phyloP scores from a whole-genome alignment of 768 basidiomycete species.

The Lactarius quietus region DNA sequence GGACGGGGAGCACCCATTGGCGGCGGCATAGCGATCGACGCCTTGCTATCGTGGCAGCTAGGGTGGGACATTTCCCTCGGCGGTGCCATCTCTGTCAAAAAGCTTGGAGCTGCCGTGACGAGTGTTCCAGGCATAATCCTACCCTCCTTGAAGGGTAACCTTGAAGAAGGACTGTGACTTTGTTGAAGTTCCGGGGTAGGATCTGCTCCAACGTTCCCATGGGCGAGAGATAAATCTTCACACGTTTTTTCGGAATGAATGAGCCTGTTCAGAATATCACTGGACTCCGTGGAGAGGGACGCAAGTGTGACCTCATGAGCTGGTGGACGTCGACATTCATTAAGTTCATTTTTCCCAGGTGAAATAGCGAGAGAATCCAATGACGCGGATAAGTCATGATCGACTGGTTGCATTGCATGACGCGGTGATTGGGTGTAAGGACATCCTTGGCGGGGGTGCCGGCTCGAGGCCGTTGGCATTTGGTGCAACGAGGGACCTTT shows the following conservation, averaged over 20 bases:
- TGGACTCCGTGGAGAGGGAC: slow-evolving; percentile 48
- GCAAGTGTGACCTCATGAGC: slow-evolving; percentile 42
- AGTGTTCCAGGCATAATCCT: slow-evolving; percentile 27
- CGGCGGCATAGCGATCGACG: background rate
- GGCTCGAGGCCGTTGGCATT: slow-evolving; percentile 52
- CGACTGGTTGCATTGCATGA: background rate
- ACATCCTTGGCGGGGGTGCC: slow-evolving; percentile 68
- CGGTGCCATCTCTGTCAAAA: slow-evolving; percentile 7
- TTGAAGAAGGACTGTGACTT: background rate
- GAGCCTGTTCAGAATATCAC: slow-evolving; percentile 45
- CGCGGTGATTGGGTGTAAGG: slow-evolving; percentile 35
- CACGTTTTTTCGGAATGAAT: slow-evolving; percentile 42
- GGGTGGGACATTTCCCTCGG: background rate
- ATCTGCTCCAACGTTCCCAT: background rate
- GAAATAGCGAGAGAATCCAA: slow-evolving; percentile 24
- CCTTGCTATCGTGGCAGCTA: slow-evolving; percentile 7
- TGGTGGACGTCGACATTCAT: slow-evolving; percentile 29
- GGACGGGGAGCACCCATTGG: background rate
- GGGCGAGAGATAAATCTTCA: slow-evolving; percentile 29
- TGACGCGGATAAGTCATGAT: slow-evolving; percentile 12
- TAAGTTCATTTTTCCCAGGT: slow-evolving; percentile 14
- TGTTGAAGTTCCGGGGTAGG: background rate
- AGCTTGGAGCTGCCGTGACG: slow-evolving; percentile 14
- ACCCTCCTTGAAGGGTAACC: slow-evolving; percentile 15
- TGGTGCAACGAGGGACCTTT: slow-evolving; percentile 51